Conservation (phyloP, 2,329 filamentous ascomycete genomes). For the Phaeosphaeria sp. region DNA sequence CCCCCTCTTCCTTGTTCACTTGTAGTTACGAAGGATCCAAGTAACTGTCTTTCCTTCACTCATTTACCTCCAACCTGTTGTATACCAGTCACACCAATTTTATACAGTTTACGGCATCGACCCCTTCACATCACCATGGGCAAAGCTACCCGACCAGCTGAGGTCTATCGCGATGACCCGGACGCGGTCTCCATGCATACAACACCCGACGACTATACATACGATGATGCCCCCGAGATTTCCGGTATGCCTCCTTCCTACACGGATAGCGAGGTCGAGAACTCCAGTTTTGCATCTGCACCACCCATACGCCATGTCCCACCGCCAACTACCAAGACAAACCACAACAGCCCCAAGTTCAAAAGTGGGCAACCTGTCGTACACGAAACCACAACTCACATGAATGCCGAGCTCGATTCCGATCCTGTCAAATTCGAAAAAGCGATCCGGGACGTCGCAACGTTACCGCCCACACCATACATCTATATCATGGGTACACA, state of each 20-base stretch:
- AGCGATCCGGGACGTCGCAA: slow-evolving; percentile 32
- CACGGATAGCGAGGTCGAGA: slow-evolving; percentile 38
- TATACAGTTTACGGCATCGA: background rate
- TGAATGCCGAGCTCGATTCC: slow-evolving; percentile 41
- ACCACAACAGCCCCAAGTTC: slow-evolving; percentile 32
- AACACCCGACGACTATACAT: slow-evolving; percentile 46
- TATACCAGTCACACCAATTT: background rate
- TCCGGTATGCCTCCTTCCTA: slow-evolving; percentile 45
- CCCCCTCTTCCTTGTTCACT: slow-evolving; percentile 16
- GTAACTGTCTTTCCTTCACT: slow-evolving; percentile 7
- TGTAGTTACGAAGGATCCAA: slow-evolving; percentile 12
- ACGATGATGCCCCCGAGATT: slow-evolving; percentile 46
- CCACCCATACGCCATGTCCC: slow-evolving; percentile 34
- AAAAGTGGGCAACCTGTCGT: slow-evolving; percentile 37
- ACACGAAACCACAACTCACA: slow-evolving; percentile 30
- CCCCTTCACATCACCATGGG: slow-evolving; percentile 35
- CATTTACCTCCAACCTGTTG: background rate
- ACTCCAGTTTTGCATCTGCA: slow-evolving; percentile 5
- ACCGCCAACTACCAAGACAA: slow-evolving; percentile 32
- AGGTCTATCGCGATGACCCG: slow-evolving; percentile 44
- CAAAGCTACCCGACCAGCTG: slow-evolving; percentile 24
- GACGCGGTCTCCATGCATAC: slow-evolving; percentile 50
- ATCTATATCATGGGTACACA: slow-evolving; percentile 49
- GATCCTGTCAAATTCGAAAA: slow-evolving; percentile 42
- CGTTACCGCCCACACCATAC: slow-evolving; percentile 39